phyloP scores from a whole-genome alignment of 805 yeast genomes.

The Wickerhamiella qilinensis region DNA sequence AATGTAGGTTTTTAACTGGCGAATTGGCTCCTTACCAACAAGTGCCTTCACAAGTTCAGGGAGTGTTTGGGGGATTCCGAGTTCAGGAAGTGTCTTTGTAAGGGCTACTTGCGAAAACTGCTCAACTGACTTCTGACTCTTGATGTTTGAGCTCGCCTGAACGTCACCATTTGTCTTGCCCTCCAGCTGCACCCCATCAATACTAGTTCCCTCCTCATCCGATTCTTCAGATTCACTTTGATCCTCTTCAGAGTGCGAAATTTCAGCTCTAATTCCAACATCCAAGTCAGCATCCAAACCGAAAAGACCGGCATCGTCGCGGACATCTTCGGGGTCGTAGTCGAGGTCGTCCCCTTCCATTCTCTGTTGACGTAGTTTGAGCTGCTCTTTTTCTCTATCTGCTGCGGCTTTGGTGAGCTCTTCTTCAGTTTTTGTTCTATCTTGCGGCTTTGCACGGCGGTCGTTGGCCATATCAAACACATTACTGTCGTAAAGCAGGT shows the following conservation, averaged over 20 bases:
- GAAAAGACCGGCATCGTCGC: conserved; percentile 28
- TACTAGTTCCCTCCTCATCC: conserved; percentile 31
- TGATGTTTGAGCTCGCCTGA: background rate
- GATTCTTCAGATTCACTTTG: conserved; percentile 18
- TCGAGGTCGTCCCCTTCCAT: conserved; percentile 26
- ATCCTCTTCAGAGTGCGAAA: too few relatives aligned
- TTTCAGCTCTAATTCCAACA: conserved; percentile 6
- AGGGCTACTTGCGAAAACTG: background rate
- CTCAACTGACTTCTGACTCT: background rate
- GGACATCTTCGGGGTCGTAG: conserved; percentile 14
- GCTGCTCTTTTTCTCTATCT: conserved; percentile 19
- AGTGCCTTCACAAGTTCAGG: conserved; percentile 4
- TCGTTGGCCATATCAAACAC: conserved; percentile 27
- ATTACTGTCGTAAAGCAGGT: conserved; percentile 21
- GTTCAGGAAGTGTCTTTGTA: background rate
- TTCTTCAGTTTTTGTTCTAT: conserved; percentile 28
- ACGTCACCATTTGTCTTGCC: background rate
- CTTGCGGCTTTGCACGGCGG: conserved; percentile 26
- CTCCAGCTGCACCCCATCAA: conserved; percentile 1
- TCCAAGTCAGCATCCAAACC: conserved; percentile 16
- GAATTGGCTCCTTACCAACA: conserved; percentile 5
- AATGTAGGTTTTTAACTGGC: conserved; percentile 35
- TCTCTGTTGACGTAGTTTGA: conserved; percentile 22
- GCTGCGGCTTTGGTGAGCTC: conserved; percentile 24
- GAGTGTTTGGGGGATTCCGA: conserved; percentile 5